Evolutionary conservation across 1,284 basidiomycete species (phyloP), one percentile per base, ranked within the genome.

Genomic region (Ceratobasidium sp.): DNA sequence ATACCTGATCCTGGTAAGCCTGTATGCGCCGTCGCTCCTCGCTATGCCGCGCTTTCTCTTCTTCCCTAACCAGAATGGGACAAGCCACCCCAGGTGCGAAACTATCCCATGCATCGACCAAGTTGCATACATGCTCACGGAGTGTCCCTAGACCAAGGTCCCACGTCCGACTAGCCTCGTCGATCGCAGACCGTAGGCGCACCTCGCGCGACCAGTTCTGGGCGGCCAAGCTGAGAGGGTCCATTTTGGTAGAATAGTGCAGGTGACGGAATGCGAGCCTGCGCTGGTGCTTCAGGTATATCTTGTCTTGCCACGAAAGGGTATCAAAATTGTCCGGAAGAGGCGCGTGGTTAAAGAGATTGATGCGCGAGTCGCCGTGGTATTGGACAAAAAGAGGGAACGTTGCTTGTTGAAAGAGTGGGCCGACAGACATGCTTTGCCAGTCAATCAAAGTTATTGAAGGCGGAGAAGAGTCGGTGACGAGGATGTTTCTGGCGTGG

Each of bases 401-500:
- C 9, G 62, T 63, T 28, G 72, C 72, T 52, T 67, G 72, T 43
- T 75, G 67, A 54, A 76, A 75, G 2, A 67, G 66, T 21, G 78
- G 78, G 2, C 74, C 76, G 41, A 76, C 70, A n/a, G 72, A 73
- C 16, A 74, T 72, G 23, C 75, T 76, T 72, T 79, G 78, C 79
- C 79, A 79, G 57, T 79, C 79, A 38, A 79, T 76, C 14, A 79
- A 70, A 7, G 70, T 50, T 32, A 79, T 75, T 13, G 63, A 28
- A 1, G 76, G 75, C 14, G 74, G 73, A 46, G 76, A 75, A 35
- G 71, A 69, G 0, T 32, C 21, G 21, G 70, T 62, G 7, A 79
- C 77, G n/a, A 79, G 52, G 62, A 79, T 72, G 61, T 79, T 79
- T 46, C 55, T 61, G 18, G 54, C 50, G 41, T 75, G 70, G 1